These are phyloP conservation scores for Penicillium frequentans DNA, from an alignment of 2,329 filamentous ascomycete species.

Conservation along the genomic window DNA sequence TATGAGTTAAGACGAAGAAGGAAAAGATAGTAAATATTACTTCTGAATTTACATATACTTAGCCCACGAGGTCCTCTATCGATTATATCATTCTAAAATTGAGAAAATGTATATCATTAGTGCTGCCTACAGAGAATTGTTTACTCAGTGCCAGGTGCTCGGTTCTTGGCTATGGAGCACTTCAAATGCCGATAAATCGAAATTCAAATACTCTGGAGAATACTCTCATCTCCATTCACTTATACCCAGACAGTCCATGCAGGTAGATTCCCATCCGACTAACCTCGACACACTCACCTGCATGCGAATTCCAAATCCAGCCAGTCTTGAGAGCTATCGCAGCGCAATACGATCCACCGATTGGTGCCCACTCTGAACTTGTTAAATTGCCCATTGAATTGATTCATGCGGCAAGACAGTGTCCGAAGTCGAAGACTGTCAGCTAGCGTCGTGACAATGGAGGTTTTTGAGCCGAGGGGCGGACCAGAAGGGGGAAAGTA, in stretches of 20 bases:
- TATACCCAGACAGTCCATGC: neutral
- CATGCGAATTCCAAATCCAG: neutral
- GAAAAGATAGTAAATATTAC: neutral
- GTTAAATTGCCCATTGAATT: neutral
- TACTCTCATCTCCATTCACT: neutral
- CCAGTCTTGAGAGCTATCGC: neutral
- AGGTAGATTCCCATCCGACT: neutral
- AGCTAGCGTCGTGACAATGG: neutral
- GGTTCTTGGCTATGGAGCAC: neutral
- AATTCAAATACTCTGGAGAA: neutral
- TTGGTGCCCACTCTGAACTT: neutral
- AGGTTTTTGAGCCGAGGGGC: slow-evolving; percentile 4
- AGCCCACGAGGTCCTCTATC: neutral
- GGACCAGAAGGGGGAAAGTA: slow-evolving; percentile 48
- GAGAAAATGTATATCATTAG: neutral
- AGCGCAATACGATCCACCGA: neutral
- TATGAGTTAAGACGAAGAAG: neutral
- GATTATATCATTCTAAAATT: neutral
- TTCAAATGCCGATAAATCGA: neutral
- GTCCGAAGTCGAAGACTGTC: neutral
- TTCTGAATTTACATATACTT: neutral
- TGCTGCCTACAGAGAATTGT: neutral
- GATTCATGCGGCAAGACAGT: neutral
- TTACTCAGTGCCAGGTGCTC: neutral
- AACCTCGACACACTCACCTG: neutral